These are phyloP conservation scores for Violaceomyces palustris DNA, from an alignment of 1,284 basidiomycete genomes.

Conservation along the genomic window DNA sequence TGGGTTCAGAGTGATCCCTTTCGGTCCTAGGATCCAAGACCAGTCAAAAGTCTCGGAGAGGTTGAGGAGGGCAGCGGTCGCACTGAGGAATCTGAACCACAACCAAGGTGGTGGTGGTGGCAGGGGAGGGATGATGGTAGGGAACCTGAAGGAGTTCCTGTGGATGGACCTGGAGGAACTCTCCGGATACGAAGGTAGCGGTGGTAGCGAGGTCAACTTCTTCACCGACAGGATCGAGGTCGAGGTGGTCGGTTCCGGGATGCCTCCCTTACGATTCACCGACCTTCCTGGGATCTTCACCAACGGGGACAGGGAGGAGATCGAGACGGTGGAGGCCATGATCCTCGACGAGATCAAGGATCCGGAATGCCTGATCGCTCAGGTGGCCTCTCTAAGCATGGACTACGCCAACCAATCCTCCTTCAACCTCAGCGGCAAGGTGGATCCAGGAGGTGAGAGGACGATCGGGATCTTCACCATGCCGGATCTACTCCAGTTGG, in stretches of 20 bases:
- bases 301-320: not conserved
- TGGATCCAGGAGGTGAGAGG: conserved; percentile 1
- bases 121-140: too few relatives aligned
- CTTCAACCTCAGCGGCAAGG: conserved; percentile 1
- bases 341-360: conserved; percentile 6
- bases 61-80: too few relatives aligned
- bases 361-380: conserved; percentile 5
- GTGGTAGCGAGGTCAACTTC: too few relatives aligned
- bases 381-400: conserved; percentile 5
- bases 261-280: conserved; percentile 7
- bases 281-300: conserved; percentile 12
- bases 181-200: too few relatives aligned
- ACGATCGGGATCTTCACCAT: conserved; percentile 16
- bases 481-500: conserved; percentile 10
- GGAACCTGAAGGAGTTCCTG: too few relatives aligned
- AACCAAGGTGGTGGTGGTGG: too few relatives aligned
- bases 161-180: too few relatives aligned
- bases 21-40: too few relatives aligned
- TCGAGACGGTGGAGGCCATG: conserved; percentile 6
- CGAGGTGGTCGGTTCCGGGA: not conserved
- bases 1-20: too few relatives aligned
- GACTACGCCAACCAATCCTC: conserved; percentile 7
- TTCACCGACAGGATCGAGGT: conserved; percentile 3
- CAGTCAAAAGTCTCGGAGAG: too few relatives aligned
- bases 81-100: too few relatives aligned